phyloP scores from a whole-genome alignment of 768 basidiomycete species.

The Austroboletus eburneus region DNA sequence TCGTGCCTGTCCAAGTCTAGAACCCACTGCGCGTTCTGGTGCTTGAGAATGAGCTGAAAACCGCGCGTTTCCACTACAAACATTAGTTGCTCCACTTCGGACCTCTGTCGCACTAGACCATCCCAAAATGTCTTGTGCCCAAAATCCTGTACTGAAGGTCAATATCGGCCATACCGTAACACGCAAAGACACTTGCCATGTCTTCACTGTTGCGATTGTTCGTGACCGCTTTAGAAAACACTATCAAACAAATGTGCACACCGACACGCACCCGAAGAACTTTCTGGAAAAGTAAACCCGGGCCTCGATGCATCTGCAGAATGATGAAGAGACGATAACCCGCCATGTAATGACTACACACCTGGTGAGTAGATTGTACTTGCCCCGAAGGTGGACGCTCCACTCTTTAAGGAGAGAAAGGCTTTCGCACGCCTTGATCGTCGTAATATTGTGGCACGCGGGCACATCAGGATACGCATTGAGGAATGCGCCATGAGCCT shows the following conservation, averaged over 20 bases:
- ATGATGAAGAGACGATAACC: not conserved
- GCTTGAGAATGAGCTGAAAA: slow-evolving; percentile 32
- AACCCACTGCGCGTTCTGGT: slow-evolving; percentile 37
- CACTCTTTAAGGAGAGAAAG: slow-evolving; percentile 31
- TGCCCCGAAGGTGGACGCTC: slow-evolving; percentile 29
- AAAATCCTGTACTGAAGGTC: slow-evolving; percentile 30
- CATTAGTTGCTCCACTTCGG: slow-evolving; percentile 30
- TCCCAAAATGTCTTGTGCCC: slow-evolving; percentile 38
- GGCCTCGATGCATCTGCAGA: slow-evolving; percentile 35
- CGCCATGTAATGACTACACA: slow-evolving; percentile 3
- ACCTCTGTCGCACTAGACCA: slow-evolving; percentile 28
- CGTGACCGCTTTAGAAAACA: not conserved
- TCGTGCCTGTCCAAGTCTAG: slow-evolving; percentile 22
- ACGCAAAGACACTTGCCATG: slow-evolving; percentile 12
- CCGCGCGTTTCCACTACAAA: slow-evolving; percentile 31
- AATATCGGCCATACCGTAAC: not conserved
- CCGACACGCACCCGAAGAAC: slow-evolving; percentile 38
- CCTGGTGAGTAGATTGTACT: slow-evolving; percentile 34
- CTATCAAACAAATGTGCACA: not conserved
- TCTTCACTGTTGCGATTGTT: slow-evolving; percentile 13
- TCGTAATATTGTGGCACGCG: slow-evolving; percentile 22
- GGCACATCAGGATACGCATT: slow-evolving; percentile 26
- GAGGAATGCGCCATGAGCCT: slow-evolving; percentile 30
- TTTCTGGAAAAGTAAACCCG: slow-evolving; percentile 36
- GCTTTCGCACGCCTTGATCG: slow-evolving; percentile 27